Base-by-base conservation (phyloP, 2,329 filamentous ascomycete species). In the Diplocarpon rosae region DNA sequence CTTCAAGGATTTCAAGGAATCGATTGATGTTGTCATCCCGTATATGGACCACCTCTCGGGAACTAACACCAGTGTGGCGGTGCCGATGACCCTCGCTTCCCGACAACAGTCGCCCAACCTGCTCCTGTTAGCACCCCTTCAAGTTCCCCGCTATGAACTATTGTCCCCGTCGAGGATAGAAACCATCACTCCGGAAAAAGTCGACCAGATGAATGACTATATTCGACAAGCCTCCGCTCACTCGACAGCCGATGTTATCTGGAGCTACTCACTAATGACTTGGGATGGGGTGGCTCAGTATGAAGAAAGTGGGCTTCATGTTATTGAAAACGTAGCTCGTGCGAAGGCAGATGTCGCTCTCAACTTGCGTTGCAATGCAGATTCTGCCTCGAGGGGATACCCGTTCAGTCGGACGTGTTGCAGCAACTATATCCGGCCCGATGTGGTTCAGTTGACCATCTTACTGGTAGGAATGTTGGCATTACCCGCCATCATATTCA, bases 381-480 rank as follows among this genome's bases (percentile, higher is more conserved):
- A 66, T 46, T 56, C 64, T 14, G 61, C 61, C 3, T 50, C 59
- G 13, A 59, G 62, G n/a, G 60, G 60, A 20, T 67, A 67, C 47
- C 65, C 66, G 1, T 68, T 69, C 52, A 63, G 68, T 45, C 64
- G 66, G 27, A 75, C 73, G 2, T 79, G 75, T 57, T 78, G 75
- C 52, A 67, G 63, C 37, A 61, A 60, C 10, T 71, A 74, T 53
- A 56, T 57, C 8, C 51, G 54, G 3, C 62, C 61, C 3, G 63
- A 60, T 17, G 55, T 60, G 48, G 51, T 67, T 10, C 66, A 71
- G 44, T 52, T 57, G 41, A 48, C 58, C 3, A 53, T 64, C 12
- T 48, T 67, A 12, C 15, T 64, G 7, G 34, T 58, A 12, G 60
- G 53, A 10, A 44, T 64, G 37, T 35, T 62, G 8, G 41, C 65